These are phyloP conservation scores for Lathyrus oleraceus DNA, from an alignment of 306 rosid genomes.

Conservation along the genomic window DNA sequence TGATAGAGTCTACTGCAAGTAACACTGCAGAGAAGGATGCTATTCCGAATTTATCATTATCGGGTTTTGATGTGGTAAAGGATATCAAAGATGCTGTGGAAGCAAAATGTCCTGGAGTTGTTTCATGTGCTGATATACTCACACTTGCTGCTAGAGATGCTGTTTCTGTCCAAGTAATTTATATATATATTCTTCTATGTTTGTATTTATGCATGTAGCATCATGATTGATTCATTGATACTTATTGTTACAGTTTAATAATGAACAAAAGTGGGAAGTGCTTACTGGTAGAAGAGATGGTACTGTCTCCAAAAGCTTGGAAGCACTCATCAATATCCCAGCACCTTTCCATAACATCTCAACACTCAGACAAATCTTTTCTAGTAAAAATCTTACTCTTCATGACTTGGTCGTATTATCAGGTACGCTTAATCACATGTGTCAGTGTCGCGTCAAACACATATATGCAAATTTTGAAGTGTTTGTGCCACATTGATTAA, in stretches of 20 bases:
- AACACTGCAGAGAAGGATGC: conserved; percentile 53
- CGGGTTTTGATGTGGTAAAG: conserved; percentile 55
- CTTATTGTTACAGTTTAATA: conserved; percentile 41
- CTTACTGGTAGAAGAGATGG: conserved; percentile 77
- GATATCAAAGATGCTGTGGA: conserved; percentile 51
- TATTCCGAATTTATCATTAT: conserved; percentile 44
- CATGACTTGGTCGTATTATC: conserved; percentile 65
- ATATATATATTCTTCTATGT: neutral
- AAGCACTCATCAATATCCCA: conserved; percentile 44
- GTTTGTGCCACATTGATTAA: neutral
- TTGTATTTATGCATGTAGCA: neutral
- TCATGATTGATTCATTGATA: neutral
- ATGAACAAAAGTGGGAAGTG: conserved; percentile 50
- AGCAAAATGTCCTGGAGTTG: conserved; percentile 46
- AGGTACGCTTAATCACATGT: conserved; percentile 23
- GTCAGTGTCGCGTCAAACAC: neutral
- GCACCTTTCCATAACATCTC: conserved; percentile 48
- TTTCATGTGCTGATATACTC: conserved; percentile 67
- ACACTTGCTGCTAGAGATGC: conserved; percentile 61
- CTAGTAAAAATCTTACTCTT: conserved; percentile 38
- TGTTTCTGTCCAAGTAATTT: conserved; percentile 42
- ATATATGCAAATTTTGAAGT: neutral
- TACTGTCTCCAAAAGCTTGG: conserved; percentile 31
- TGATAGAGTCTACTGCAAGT: conserved; percentile 48
- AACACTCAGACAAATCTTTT: conserved; percentile 45